Evolutionary conservation across 768 basidiomycete species (phyloP).

Genomic region (Tylopilus cervinicoccineus): DNA sequence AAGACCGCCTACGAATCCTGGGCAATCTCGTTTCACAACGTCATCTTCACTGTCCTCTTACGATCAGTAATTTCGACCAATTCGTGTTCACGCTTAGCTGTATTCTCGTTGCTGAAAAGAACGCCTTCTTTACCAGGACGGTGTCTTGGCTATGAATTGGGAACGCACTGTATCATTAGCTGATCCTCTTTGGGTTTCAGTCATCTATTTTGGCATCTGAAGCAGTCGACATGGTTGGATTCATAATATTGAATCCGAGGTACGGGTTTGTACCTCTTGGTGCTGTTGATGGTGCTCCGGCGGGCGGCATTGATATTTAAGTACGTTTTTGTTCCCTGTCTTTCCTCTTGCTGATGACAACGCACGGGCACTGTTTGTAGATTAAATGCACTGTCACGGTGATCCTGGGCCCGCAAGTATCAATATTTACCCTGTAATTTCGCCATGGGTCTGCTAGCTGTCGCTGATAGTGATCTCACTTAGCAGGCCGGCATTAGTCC

Average conservation of each 20-base stretch:
- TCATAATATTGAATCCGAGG: constrained; percentile 99
- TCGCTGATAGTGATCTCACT: too few relatives aligned
- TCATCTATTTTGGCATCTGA: constrained; percentile 77
- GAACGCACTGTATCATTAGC: constrained; percentile 78
- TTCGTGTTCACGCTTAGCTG: constrained; percentile 93
- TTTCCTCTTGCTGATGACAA: neutral
- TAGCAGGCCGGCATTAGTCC: too few relatives aligned
- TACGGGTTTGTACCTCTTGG: constrained; percentile 89
- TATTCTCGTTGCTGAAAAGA: constrained; percentile 90
- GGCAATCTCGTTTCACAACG: constrained; percentile 96
- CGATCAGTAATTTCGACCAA: constrained; percentile 97
- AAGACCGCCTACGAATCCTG: constrained; percentile 99
- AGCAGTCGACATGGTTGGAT: constrained; percentile 74
- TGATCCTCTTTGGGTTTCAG: constrained; percentile 4
- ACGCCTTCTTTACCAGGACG: constrained; percentile 87
- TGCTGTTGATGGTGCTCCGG: constrained; percentile 90
- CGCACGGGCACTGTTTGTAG: constrained; percentile 85
- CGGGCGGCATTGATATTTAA: constrained; percentile 95
- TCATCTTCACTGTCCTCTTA: constrained; percentile 92
- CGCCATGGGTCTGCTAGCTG: too few relatives aligned
- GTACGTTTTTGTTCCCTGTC: constrained; percentile 51
- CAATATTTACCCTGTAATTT: too few relatives aligned
- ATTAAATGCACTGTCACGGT: constrained; percentile 98
- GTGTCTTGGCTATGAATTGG: constrained; percentile 91
- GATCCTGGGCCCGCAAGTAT: constrained; percentile 95